Conservation (phyloP, 1,284 basidiomycete species). For the Leccinum subatratum region DNA sequence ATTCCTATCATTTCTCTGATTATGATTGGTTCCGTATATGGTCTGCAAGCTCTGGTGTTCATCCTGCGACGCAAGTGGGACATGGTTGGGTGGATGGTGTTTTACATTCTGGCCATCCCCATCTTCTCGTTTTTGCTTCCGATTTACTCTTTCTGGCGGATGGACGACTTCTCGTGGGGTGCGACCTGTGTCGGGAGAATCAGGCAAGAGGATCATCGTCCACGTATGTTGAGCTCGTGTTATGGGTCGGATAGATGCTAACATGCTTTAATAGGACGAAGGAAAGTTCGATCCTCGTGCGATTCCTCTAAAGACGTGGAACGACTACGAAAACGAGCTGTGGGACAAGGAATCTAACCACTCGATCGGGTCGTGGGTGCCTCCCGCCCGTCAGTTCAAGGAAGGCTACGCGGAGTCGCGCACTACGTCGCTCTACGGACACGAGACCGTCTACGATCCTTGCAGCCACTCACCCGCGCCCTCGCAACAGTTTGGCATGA, state of each 20-base stretch:
- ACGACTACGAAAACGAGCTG: conserved; percentile 93
- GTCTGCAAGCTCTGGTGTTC: conserved; percentile 84
- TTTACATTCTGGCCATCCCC: conserved; percentile 91
- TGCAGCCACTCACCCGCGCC: conserved; percentile 66
- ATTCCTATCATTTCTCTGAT: conserved; percentile 80
- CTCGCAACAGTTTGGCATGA: conserved; percentile 51
- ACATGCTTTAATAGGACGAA: conserved; percentile 64
- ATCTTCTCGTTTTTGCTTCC: conserved; percentile 91
- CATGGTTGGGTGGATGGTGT: conserved; percentile 96
- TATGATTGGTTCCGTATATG: conserved; percentile 92
- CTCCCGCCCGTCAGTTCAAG: conserved; percentile 61
- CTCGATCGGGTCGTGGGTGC: conserved; percentile 81
- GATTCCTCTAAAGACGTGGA: conserved; percentile 96
- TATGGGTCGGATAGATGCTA: conserved; percentile 9
- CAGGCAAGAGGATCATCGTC: conserved; percentile 91
- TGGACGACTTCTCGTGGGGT: conserved; percentile 99
- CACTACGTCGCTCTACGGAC: conserved; percentile 73
- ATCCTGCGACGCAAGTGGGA: conserved; percentile 88
- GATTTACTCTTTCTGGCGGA: conserved; percentile 96
- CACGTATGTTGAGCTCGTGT: conserved; percentile 58
- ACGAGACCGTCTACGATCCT: conserved; percentile 75
- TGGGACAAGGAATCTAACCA: conserved; percentile 97
- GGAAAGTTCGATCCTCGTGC: conserved; percentile 91
- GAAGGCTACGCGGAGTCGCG: conserved; percentile 71
- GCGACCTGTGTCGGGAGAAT: conserved; percentile 87